A percentile compares a stretch with the other conserved stretches of the same genome.
Evolutionary conservation across 768 basidiomycete genomes (phyloP).

Genomic region (Amanita subjunquillea): DNA sequence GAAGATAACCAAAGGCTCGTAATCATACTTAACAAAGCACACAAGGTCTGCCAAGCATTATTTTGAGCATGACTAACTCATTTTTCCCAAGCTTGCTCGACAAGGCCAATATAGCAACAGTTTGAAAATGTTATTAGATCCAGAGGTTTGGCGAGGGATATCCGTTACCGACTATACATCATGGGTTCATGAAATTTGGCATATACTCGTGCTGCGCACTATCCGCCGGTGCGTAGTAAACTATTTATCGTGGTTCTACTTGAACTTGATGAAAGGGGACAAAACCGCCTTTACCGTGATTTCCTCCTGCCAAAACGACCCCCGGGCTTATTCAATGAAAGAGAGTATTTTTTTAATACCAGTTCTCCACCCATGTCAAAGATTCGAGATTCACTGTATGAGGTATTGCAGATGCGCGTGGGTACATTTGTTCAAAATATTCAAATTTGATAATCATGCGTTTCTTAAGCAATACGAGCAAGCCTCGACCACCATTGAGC

Average conservation of each 20-base stretch:
- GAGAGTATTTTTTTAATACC: slow-evolving; percentile 45
- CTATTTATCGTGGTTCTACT: not conserved
- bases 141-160: slow-evolving; percentile 61
- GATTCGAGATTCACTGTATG: slow-evolving; percentile 33
- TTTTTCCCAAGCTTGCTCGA: slow-evolving; percentile 42
- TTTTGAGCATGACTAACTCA: slow-evolving; percentile 8
- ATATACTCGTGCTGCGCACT: slow-evolving; percentile 57
- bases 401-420: slow-evolving; percentile 37
- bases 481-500: slow-evolving; percentile 49
- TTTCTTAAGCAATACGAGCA: slow-evolving; percentile 49
- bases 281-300: slow-evolving; percentile 55
- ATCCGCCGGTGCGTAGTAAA: slow-evolving; percentile 46
- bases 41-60: slow-evolving; percentile 34
- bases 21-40: slow-evolving; percentile 54
- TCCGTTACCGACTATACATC: slow-evolving; percentile 51
- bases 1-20: slow-evolving; percentile 54
- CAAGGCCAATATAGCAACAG: slow-evolving; percentile 59
- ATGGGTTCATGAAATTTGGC: slow-evolving; percentile 76
- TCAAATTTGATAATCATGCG: slow-evolving; percentile 3
- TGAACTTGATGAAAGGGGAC: slow-evolving; percentile 33
- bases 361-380: slow-evolving; percentile 27
- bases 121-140: slow-evolving; percentile 53
- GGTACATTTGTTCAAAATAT: slow-evolving; percentile 10
- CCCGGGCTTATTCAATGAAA: slow-evolving; percentile 38
- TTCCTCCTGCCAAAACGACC: slow-evolving; percentile 53